Percentiles rank a stretch among this genome's conserved stretches.
Conservation (phyloP, 2,329 filamentous ascomycete genomes). For the Scedosporium boydii region DNA sequence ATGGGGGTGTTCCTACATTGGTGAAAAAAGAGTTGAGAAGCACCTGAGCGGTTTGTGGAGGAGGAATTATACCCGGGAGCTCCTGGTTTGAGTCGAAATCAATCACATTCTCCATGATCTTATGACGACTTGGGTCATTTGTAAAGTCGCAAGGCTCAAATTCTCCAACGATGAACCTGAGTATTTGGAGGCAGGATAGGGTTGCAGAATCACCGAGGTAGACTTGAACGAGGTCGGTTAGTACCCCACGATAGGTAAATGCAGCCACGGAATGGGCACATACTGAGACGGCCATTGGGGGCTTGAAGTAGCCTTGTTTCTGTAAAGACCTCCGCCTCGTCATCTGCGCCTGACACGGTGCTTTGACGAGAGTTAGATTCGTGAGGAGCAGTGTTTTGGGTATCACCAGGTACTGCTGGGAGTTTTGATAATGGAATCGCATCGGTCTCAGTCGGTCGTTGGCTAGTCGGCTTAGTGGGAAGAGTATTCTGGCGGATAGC, state of each 20-base stretch:
- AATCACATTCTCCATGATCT: conserved; percentile 34
- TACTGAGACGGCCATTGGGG: conserved; percentile 45
- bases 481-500: not conserved
- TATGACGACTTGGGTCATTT: conserved; percentile 44
- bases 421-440: not conserved
- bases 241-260: not conserved
- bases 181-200: conserved; percentile 49
- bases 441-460: not conserved
- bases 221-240: conserved; percentile 24
- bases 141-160: conserved; percentile 49
- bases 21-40: conserved; percentile 51
- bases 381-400: not conserved
- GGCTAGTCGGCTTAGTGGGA: not conserved
- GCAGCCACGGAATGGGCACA: conserved; percentile 17
- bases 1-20: conserved; percentile 32
- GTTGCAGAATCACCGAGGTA: conserved; percentile 56
- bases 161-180: conserved; percentile 50
- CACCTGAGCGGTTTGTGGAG: conserved; percentile 37
- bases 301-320: conserved; percentile 51
- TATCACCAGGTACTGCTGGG: not conserved
- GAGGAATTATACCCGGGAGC: conserved; percentile 2
- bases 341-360: conserved; percentile 35
- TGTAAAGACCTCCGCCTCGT: conserved; percentile 46
- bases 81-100: not conserved
- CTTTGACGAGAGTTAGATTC: conserved; percentile 21